phyloP scores from a whole-genome alignment of 1,284 basidiomycete genomes.

The Naganishia sp. region DNA sequence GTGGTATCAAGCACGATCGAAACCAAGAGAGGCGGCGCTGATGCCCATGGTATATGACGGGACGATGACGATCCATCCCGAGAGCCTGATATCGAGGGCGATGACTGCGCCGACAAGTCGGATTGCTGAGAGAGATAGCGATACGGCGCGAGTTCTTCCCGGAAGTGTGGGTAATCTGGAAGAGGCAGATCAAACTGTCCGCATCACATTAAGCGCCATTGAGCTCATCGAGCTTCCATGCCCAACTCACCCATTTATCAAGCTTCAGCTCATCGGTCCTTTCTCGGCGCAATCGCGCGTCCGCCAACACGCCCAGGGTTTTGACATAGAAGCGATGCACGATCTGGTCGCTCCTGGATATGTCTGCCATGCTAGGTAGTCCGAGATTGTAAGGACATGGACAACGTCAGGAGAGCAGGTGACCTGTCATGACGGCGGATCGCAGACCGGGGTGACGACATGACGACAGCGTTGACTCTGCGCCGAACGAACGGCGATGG shows the following conservation, averaged over 20 bases:
- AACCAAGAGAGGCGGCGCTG: conserved; percentile 49
- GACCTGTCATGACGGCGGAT: too few species aligned
- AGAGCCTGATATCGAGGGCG: not conserved
- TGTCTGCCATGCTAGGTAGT: conserved; percentile 19
- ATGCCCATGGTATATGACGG: conserved; percentile 33
- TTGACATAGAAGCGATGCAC: conserved; percentile 52
- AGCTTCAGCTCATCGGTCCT: conserved; percentile 42
- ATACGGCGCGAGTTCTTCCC: conserved; percentile 48
- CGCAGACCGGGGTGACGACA: too few species aligned
- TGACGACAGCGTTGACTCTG: too few species aligned
- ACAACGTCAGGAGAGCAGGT: too few species aligned
- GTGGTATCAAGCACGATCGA: conserved; percentile 52
- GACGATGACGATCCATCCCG: not conserved
- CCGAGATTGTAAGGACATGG: too few species aligned
- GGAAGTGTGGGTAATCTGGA: conserved; percentile 50
- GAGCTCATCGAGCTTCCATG: not conserved
- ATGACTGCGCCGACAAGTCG: conserved; percentile 24
- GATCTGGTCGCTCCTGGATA: conserved; percentile 44
- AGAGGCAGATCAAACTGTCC: conserved; percentile 49
- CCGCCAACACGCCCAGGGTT: conserved; percentile 50
- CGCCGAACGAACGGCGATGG: too few species aligned
- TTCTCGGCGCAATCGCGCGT: conserved; percentile 40
- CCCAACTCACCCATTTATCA: conserved; percentile 51
- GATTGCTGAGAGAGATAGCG: conserved; percentile 40
- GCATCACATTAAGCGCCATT: too few species aligned